Evolutionary conservation across 768 basidiomycete species (phyloP), one percentile per base, ranked within the genome.

Genomic region (Kwoniella dendrophila): DNA sequence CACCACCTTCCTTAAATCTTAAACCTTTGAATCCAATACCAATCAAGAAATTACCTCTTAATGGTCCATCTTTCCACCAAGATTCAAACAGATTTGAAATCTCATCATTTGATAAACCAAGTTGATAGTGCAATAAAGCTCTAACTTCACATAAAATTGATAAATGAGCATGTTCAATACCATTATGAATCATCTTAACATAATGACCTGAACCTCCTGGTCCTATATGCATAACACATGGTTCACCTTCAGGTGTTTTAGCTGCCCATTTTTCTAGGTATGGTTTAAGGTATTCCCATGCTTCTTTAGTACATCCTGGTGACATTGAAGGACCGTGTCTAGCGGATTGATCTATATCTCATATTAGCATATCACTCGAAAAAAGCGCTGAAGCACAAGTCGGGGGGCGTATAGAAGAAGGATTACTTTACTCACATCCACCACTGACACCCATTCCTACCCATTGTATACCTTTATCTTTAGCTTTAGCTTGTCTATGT

Each of bases 131-230:
- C 7, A 80, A 61, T 10, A 79, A 45, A 11, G 53, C 53, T 24
- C 72, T 68, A 4, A 70, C 62, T 59, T 80, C 79, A 52, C 74
- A 72, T 6, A 80, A 59, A 45, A 78, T 70, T 10, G 73, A 73
- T 5, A 74, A 62, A 36, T 71, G 66, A 34, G 72, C 77, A 52
- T 78, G 75, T 60, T 79, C 78, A 48, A 79, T 79, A 27, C 76
- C 78, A 56, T 79, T 79, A 59, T 79, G 77, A 18, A 77, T 64
- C 69, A 74, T 77, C 65, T 78, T 69, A 44, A 69, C 69, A 44
- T 71, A 77, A 49, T 80, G 68, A 1, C 79, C 79, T 0, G 75
- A 49, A 3, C 79, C 79, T 24, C 76, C 73, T 8, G 73, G 73
- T 4, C 79, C 79, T 3, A 77, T 69, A 24, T 66, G 63, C 18